A percentile compares a stretch with the other conserved stretches of the same genome.
phyloP scores from a whole-genome alignment of 306 rosid species.

The Gynostemma pentaphyllum region DNA sequence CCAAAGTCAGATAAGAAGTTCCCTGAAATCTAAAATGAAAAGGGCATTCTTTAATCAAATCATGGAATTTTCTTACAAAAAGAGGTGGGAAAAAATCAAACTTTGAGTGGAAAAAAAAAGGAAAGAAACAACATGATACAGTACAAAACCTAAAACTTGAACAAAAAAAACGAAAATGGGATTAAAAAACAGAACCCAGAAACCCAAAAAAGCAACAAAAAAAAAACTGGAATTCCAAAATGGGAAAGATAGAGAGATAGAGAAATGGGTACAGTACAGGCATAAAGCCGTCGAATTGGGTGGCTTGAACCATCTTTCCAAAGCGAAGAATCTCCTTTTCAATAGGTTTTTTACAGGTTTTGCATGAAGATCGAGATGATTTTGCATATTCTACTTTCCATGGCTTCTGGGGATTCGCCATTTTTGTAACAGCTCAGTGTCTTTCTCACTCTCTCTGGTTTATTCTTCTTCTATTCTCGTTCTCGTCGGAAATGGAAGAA shows the following conservation, averaged over 20 bases:
- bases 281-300: slow-evolving; percentile 90
- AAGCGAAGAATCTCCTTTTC: slow-evolving; percentile 63
- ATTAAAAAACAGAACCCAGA: background rate
- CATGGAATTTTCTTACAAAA: background rate
- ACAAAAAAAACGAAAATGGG: background rate
- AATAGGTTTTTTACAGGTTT: slow-evolving; percentile 63
- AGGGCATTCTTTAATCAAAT: background rate
- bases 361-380: slow-evolving; percentile 81
- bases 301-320: slow-evolving; percentile 89
- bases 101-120: background rate
- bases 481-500: too few species aligned
- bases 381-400: slow-evolving; percentile 97
- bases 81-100: background rate
- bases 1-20: too few species aligned
- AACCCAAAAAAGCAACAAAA: background rate
- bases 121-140: background rate
- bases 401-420: slow-evolving; percentile 68
- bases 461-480: too few species aligned
- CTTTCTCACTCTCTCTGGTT: background rate
- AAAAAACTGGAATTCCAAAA: background rate
- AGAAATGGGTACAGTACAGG: slow-evolving; percentile 33
- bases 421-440: slow-evolving; percentile 22
- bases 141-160: background rate
- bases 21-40: too few species aligned
- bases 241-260: background rate